These are phyloP conservation scores for Prunus mongolica DNA, from an alignment of 306 rosid genomes.

Conservation along the genomic window DNA sequence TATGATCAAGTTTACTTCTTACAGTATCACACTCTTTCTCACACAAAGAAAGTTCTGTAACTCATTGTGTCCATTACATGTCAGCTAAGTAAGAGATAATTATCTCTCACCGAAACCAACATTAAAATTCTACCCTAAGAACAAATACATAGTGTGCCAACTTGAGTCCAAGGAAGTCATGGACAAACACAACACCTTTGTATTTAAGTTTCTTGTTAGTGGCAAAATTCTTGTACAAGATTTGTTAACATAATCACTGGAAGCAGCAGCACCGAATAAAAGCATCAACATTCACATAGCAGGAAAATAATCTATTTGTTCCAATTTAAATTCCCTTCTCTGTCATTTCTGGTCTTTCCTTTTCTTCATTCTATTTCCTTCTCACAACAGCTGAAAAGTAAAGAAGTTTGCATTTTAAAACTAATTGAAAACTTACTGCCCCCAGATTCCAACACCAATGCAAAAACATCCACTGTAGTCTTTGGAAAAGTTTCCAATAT, in stretches of 20 bases:
- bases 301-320: not conserved
- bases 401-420: not conserved
- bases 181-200: not conserved
- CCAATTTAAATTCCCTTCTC: not conserved
- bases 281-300: not conserved
- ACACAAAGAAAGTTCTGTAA: not conserved
- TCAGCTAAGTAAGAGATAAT: not conserved
- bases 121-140: not conserved
- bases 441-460: conserved; percentile 90
- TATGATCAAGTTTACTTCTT: not conserved
- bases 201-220: not conserved
- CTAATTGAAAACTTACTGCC: conserved; percentile 68
- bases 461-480: conserved; percentile 94
- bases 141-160: not conserved
- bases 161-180: not conserved
- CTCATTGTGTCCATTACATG: not conserved
- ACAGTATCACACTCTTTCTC: not conserved
- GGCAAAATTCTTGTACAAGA: not conserved
- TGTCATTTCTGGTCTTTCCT: not conserved
- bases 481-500: conserved; percentile 87
- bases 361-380: not conserved
- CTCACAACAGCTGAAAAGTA: not conserved
- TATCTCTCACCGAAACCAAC: not conserved
- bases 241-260: too few relatives aligned
- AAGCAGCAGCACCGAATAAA: not conserved